These are phyloP conservation scores for Monosporascus sp. DNA, from an alignment of 2,329 filamentous ascomycete species.

Conservation along the genomic window DNA sequence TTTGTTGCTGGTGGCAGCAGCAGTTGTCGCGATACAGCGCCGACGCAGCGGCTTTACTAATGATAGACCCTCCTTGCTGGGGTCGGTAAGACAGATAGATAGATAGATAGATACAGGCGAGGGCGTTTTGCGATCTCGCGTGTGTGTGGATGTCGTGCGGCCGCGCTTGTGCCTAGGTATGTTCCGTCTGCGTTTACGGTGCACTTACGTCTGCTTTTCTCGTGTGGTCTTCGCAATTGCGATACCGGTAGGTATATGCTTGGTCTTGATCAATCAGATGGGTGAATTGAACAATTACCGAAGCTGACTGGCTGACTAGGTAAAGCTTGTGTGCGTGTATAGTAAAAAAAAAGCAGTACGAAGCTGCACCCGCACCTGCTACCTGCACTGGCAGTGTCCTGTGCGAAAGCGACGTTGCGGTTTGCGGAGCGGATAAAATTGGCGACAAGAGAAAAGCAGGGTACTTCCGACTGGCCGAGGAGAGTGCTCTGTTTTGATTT, in stretches of 20 bases:
- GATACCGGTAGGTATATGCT: neutral
- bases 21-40: neutral
- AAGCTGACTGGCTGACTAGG: neutral
- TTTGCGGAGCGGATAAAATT: constrained; percentile 16
- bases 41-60: neutral
- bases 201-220: neutral
- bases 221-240: neutral
- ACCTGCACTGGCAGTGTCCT: no score
- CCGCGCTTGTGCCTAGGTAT: neutral
- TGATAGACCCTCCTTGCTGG: neutral
- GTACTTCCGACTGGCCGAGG: constrained; percentile 1
- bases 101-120: neutral
- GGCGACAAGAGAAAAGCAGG: constrained; percentile 2
- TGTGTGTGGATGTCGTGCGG: neutral
- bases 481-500: constrained; percentile 21
- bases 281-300: neutral
- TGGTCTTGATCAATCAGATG: neutral
- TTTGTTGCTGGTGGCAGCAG: neutral
- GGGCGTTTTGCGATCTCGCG: no score
- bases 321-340: neutral
- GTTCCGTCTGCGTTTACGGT: neutral
- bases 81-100: neutral
- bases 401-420: no score
- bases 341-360: neutral
- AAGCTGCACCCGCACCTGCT: no score